Base-by-base conservation (phyloP, 257 asterid genomes). In the Nicotiana undulata region DNA sequence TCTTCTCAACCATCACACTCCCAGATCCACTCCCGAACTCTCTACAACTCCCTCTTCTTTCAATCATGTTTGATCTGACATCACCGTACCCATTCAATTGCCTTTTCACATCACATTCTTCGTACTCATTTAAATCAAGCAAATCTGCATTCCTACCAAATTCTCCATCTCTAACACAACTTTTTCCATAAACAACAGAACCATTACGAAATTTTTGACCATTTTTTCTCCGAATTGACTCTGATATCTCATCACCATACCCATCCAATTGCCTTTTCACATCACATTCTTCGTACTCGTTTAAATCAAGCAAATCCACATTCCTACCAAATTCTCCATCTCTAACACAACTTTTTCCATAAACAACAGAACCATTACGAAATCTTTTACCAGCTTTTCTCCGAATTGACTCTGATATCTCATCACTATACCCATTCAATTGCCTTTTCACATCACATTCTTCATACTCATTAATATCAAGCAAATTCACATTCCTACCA, bases 101-200 rank as follows among this genome's bases (percentile, higher is more conserved):
- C 87, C 81, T 86, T 44, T 80, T 85, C 84, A 84, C 89, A 67
- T 90, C 95, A 79, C 90, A 90, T 67, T 88, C 86, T 52, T 88
- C 84, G 10, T 93, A 92, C 86, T 92, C 95, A 76, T 95, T 92
- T 6, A 95, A 91, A 77, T 95, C 98, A 56, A 76, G 91, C 93
- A 93, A 88, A 84, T 86, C 92, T 83, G 87, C 86, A 83, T 85
- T 88, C 65, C 87, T 81, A 70, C 85, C 94, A 37, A 82, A 60
- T 82, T 85, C 86, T 24, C 82, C 89, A 83, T 81, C 88, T 80
- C 90, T 81, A 52, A 81, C 79, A 77, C 81, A 87, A 83, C 84
- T 83, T 74, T 90, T 92, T 63, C 83, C 79, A 75, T 83, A 85
- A 75, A 87, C 93, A 86, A 85, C 75, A 29, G 89, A 68, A 26